Evolutionary conservation across 176 grass and related monocot species (phyloP).

Genomic region (Urochloa ruziziensis): DNA sequence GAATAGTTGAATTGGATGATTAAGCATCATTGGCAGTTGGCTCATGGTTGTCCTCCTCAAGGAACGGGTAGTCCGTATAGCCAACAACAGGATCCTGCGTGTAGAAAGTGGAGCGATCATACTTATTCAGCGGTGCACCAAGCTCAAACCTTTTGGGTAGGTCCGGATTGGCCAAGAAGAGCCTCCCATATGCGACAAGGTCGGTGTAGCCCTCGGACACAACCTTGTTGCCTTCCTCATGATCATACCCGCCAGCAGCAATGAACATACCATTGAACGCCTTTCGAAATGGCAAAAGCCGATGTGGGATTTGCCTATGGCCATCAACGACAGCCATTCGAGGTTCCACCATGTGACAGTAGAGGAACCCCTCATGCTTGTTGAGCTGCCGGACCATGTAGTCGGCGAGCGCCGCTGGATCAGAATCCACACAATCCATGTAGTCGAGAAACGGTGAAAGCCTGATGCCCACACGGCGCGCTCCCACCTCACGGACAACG

Average conservation of each 20-base stretch:
- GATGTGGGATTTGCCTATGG: neutral
- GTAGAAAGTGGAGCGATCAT: conserved; percentile 29
- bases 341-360: conserved; percentile 30
- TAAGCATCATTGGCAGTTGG: no score
- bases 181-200: conserved; percentile 26
- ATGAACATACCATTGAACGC: conserved; percentile 32
- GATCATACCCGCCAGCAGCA: conserved; percentile 12
- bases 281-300: conserved; percentile 4
- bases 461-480: neutral
- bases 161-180: conserved; percentile 38
- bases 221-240: conserved; percentile 28
- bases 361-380: neutral
- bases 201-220: conserved; percentile 15
- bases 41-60: neutral
- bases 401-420: neutral
- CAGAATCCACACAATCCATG: conserved; percentile 5
- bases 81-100: conserved; percentile 11
- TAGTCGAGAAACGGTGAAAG: conserved; percentile 5
- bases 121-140: neutral
- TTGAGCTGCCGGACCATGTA: conserved; percentile 28
- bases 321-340: conserved; percentile 25
- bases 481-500: conserved; percentile 1
- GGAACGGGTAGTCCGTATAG: conserved; percentile 35
- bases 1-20: no score
- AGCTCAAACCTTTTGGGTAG: conserved; percentile 26